Conservation (phyloP, 345 rosid species). For the Gynandropsis gynandra region DNA sequence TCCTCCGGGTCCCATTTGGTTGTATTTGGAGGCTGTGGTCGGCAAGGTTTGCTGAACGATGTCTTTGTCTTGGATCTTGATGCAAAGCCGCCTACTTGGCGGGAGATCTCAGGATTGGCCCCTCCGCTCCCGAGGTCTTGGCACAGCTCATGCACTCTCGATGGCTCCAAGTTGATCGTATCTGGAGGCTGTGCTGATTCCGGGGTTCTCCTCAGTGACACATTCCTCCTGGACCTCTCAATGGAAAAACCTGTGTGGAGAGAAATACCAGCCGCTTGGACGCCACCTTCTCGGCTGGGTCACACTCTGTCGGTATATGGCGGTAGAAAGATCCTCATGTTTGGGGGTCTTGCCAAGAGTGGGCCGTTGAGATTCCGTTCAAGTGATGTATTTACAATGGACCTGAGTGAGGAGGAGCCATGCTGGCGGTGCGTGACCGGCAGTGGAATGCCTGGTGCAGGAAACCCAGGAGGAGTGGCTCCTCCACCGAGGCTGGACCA, state of each 20-base stretch:
- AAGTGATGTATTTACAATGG: constrained; percentile 81
- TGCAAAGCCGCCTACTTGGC: constrained; percentile 77
- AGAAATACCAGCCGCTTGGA: constrained; percentile 76
- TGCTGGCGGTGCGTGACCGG: constrained; percentile 74
- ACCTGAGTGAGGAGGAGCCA: constrained; percentile 76
- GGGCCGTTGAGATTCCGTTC: constrained; percentile 79
- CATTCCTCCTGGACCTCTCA: constrained; percentile 70
- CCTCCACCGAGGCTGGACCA: constrained; percentile 86
- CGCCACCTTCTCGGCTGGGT: constrained; percentile 75
- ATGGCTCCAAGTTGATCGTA: constrained; percentile 71
- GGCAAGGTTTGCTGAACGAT: constrained; percentile 68
- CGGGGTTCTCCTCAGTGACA: constrained; percentile 74
- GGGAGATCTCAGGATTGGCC: constrained; percentile 75
- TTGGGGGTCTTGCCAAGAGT: constrained; percentile 80
- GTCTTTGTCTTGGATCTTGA: constrained; percentile 74
- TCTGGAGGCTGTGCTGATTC: constrained; percentile 88
- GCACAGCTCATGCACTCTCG: constrained; percentile 88
- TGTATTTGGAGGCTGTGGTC: constrained; percentile 81
- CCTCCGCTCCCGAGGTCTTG: constrained; percentile 86
- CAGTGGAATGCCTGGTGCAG: constrained; percentile 80
- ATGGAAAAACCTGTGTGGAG: constrained; percentile 84
- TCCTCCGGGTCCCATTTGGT: constrained; percentile 74
- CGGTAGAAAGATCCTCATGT: constrained; percentile 69
- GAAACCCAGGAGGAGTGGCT: constrained; percentile 64
- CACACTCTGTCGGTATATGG: constrained; percentile 74